Conservation (phyloP, 2,329 filamentous ascomycete genomes). For the Claviceps monticola region DNA sequence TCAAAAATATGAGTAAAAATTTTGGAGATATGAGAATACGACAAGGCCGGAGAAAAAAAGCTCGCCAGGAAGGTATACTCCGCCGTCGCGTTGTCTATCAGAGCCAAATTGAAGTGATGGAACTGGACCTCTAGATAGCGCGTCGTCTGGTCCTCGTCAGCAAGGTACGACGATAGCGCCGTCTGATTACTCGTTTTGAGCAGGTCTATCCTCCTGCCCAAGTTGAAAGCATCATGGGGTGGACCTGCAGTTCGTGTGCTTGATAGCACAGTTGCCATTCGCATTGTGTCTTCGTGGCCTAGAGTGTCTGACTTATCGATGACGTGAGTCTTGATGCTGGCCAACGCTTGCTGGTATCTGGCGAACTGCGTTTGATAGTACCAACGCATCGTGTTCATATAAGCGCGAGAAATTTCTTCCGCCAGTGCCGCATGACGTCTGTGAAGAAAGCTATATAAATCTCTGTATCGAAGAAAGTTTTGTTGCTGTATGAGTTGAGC, state of each 20-base stretch:
- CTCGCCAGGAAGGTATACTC: constrained; percentile 89
- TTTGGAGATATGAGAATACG: constrained; percentile 62
- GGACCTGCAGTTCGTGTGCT: constrained; percentile 32
- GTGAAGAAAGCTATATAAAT: constrained; percentile 74
- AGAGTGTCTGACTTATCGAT: constrained; percentile 76
- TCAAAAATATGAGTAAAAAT: constrained; percentile 84
- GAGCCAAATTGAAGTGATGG: constrained; percentile 83
- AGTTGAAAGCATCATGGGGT: constrained; percentile 74
- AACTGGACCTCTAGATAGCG: constrained; percentile 89
- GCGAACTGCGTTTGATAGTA: constrained; percentile 89
- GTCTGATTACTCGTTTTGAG: constrained; percentile 59
- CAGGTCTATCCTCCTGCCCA: constrained; percentile 75
- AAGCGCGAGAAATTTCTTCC: constrained; percentile 81
- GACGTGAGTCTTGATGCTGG: constrained; percentile 69
- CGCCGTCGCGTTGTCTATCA: constrained; percentile 85
- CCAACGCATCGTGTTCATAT: constrained; percentile 98
- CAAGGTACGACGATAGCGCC: constrained; percentile 75
- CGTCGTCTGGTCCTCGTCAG: constrained; percentile 73
- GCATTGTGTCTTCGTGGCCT: constrained; percentile 59
- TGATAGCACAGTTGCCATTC: constrained; percentile 47
- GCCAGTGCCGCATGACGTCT: constrained; percentile 71
- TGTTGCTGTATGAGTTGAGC: constrained; percentile 94
- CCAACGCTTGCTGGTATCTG: constrained; percentile 71
- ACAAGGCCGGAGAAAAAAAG: constrained; percentile 71
- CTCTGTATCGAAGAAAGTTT: constrained; percentile 76